These are phyloP conservation scores for Nakaseomyces nivariensis DNA, from an alignment of 1,139 yeast species.

Conservation along the genomic window DNA sequence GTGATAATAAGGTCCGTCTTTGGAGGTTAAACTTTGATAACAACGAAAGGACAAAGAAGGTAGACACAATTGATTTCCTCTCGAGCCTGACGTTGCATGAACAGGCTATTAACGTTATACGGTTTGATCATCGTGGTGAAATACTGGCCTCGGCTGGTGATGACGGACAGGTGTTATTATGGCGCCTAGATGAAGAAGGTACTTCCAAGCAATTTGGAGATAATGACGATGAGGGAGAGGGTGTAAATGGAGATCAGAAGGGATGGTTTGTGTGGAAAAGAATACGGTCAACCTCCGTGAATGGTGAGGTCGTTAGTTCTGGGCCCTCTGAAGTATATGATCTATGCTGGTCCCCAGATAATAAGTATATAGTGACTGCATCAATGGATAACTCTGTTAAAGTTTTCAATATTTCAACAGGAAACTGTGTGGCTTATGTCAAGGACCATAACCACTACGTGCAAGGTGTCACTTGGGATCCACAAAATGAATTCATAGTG, in stretches of 20 bases:
- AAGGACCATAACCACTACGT: constrained; percentile 80
- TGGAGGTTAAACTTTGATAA: constrained; percentile 32
- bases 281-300: constrained; percentile 6
- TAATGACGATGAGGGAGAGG: constrained; percentile 6
- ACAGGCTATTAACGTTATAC: constrained; percentile 86
- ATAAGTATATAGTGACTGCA: constrained; percentile 67
- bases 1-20: constrained; percentile 78
- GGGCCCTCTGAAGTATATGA: constrained; percentile 68
- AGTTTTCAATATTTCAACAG: constrained; percentile 49
- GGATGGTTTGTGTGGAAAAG: constrained; percentile 45
- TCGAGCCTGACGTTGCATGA: constrained; percentile 80
- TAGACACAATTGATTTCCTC: constrained; percentile 47
- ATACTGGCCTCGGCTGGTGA: constrained; percentile 86
- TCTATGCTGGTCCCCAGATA: constrained; percentile 83
- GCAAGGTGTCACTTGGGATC: constrained; percentile 97
- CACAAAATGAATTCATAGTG: constrained; percentile 60
- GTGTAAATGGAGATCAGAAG: constrained; percentile 48
- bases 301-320: constrained; percentile 2
- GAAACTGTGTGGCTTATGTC: constrained; percentile 51
- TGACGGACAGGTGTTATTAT: constrained; percentile 77
- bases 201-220: constrained; percentile 5
- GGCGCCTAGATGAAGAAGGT: constrained; percentile 50
- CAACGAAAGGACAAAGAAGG: constrained; percentile 13
- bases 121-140: constrained; percentile 60
- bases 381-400: constrained; percentile 83